Percentiles rank a stretch among this genome's conserved stretches.
Evolutionary conservation across 2,329 filamentous ascomycete species (phyloP).

Genomic region (Nothopassalora personata): DNA sequence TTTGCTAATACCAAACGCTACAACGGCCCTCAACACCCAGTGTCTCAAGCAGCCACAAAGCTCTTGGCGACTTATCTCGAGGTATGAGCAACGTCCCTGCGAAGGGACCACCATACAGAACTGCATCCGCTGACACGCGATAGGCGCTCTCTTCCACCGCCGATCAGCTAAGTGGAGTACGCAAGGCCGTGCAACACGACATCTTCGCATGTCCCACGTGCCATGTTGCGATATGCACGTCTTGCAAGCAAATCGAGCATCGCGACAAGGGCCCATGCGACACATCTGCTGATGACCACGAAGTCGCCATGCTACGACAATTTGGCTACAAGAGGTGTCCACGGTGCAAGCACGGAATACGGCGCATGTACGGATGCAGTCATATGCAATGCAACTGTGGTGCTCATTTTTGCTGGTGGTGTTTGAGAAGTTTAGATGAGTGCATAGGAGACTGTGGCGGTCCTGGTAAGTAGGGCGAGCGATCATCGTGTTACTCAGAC

Average conservation of each 20-base stretch:
- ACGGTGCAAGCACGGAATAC: constrained; percentile 44
- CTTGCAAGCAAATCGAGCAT: constrained; percentile 42
- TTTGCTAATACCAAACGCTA: constrained; percentile 8
- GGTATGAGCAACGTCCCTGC: constrained; percentile 2
- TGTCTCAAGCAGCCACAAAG: constrained; percentile 9
- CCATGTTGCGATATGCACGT: constrained; percentile 38
- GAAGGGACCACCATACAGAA: neutral
- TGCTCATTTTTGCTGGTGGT: constrained; percentile 48
- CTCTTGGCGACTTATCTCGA: constrained; percentile 7
- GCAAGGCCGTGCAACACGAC: neutral
- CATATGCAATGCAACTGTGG: constrained; percentile 48
- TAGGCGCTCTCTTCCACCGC: neutral
- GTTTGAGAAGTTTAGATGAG: constrained; percentile 31
- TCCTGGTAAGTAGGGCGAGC: neutral
- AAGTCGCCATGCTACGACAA: constrained; percentile 35
- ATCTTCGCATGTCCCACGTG: constrained; percentile 44
- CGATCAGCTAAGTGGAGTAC: neutral
- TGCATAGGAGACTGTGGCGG: constrained; percentile 29
- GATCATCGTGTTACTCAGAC: neutral
- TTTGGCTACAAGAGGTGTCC: constrained; percentile 49
- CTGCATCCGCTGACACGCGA: neutral
- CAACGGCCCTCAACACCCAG: constrained; percentile 11
- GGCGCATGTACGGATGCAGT: constrained; percentile 46
- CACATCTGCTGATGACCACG: constrained; percentile 34
- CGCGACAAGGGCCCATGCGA: constrained; percentile 32